Evolutionary conservation across 345 rosid species (phyloP), one percentile per base, ranked within the genome.

Genomic region (Salix viminalis): DNA sequence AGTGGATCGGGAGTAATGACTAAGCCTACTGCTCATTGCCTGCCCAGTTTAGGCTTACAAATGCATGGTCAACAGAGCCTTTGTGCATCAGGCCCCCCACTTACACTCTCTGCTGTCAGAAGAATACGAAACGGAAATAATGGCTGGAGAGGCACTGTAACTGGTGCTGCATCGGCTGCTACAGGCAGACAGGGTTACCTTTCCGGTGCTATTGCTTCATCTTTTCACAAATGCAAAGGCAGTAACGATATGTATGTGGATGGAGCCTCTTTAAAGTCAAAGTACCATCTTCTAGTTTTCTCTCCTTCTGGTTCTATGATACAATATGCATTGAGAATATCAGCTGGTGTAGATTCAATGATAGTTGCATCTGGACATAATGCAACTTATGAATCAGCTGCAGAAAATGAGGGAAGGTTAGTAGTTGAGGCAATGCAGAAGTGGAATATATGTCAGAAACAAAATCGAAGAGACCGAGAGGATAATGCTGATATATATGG

Each of bases 81-180:
- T 66, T 86, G 83, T 77, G 85, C 85, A 68, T 58, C 78, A 62
- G 90, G 89, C 24, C 85, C 90, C 28, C 91, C 96, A 30, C 82
- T 91, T 75, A 88, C 89, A 21, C 93, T 96, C 2, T 85, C 96
- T 70, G 97, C 87, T 54, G 84, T 93, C 76, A 86, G 87, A 79
- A 92, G 97, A 88, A 93, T 96, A 84, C 89, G 94, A 78, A 91
- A 87, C 60, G 96, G 92, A 67, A 84, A 73, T 75, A 84, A 78
- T 79, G 98, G 97, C 61, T 96, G 98, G 99, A 86, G 85, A 79
- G 93, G 93, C 52, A 84, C 93, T 0, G 83, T 91, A 48, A 90
- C 84, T 74, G 93, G 91, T 72, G 97, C 94, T 72, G 94, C 97
- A 26, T 91, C 89, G 28, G 97, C 93, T 77, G 98, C 99, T 44